Evolutionary conservation across 2,329 filamentous ascomycete genomes (phyloP), one percentile per base, ranked within the genome.

Genomic region (Pezicula carpinea): DNA sequence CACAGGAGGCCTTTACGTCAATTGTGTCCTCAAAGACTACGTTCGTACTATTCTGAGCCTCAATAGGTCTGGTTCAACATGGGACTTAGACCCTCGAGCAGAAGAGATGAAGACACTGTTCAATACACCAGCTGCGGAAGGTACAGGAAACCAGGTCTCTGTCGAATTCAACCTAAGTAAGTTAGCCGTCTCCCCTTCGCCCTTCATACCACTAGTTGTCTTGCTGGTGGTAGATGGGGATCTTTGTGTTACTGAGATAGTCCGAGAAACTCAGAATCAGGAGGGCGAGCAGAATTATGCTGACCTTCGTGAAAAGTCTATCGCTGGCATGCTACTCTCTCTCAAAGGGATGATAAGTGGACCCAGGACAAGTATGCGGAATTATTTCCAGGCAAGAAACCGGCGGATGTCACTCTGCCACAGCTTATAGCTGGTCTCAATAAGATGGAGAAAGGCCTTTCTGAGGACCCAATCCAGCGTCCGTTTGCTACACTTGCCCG

Each of bases 271-370:
- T 29, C 5, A 29, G 13, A 11, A 11, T 29, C 4, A 29, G 13
- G 26, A 29, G 10, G 26, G 13, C n/a, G 13, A 29, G 10, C 1
- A 29, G 13, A 29, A 4, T 29, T 4, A 29, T 11, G 26, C 26
- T 29, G 6, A 58, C 31, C 10, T n/a, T 18, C 17, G 3, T 29
- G 22, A 34, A 6, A 18, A 58, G 57, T 87, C 55, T 95, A 95
- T 65, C 77, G 89, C 53, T 95, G 89, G 88, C 89, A 95, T 69
- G 89, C 87, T 3, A 83, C 85, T 56, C 87, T 93, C 56, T 78
- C 76, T 32, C 77, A 81, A 48, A 82, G 79, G 53, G 89, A 95
- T 58, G 89, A 93, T 60, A 75, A 82, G 54, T 95, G 89, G 88
- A 85, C 89, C 18, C 76, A 89, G 56, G 72, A 83, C 11, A 75